Percentiles rank a stretch among this genome's conserved stretches.
Evolutionary conservation across 257 asterid genomes (phyloP).

Genomic region (Solanum bukasovii): DNA sequence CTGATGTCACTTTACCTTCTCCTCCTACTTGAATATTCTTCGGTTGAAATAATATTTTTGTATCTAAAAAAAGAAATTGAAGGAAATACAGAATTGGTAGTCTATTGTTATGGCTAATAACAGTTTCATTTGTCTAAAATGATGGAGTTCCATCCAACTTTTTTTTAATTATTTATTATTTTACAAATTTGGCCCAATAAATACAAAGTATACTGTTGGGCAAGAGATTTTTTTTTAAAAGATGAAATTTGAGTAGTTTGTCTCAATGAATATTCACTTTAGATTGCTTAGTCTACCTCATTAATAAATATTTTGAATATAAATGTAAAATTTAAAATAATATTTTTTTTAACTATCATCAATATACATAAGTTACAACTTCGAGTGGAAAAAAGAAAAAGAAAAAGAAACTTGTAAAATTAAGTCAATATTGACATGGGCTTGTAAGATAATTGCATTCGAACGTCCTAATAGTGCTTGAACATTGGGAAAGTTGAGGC

Average conservation of each 20-base stretch:
- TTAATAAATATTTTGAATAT: background rate
- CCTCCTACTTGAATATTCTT: slow-evolving; percentile 32
- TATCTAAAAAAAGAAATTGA: too few relatives aligned
- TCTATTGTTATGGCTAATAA: too few relatives aligned
- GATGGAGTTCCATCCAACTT: too few relatives aligned
- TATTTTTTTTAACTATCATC: too few relatives aligned
- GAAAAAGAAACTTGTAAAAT: background rate
- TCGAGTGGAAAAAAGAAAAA: background rate
- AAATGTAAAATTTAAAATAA: too few relatives aligned
- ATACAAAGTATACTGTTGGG: too few relatives aligned
- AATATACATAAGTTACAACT: background rate
- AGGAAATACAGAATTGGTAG: too few relatives aligned
- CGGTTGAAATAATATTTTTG: slow-evolving; percentile 23
- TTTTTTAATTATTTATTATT: too few relatives aligned
- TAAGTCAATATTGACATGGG: background rate
- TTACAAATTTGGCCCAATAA: too few relatives aligned
- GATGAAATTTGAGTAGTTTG: background rate
- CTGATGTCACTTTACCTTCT: background rate
- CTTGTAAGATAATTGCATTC: background rate
- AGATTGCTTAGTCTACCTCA: background rate
- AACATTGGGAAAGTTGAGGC: background rate
- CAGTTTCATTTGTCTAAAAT: too few relatives aligned
- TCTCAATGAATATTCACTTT: background rate
- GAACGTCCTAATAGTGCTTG: background rate
- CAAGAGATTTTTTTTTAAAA: too few relatives aligned